Conservation (phyloP, 2,329 filamentous ascomycete species). For the Cladosporium colombiae region DNA sequence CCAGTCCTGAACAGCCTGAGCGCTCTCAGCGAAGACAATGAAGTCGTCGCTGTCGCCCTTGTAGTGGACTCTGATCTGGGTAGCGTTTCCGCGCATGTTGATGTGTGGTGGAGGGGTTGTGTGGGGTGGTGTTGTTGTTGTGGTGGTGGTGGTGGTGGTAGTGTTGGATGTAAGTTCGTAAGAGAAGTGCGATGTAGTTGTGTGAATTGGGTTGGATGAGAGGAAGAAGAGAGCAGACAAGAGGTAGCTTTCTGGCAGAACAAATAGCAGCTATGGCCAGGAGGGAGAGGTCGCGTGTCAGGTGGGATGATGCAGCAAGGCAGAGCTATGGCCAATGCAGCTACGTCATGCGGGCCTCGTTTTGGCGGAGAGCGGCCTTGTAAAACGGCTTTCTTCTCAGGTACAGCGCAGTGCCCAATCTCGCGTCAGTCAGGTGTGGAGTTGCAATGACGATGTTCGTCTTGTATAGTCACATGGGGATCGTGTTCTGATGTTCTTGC, state of each 20-base stretch:
- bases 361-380: neutral
- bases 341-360: slow-evolving; percentile 9
- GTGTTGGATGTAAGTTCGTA: neutral
- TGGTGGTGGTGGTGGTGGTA: neutral
- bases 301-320: slow-evolving; percentile 20
- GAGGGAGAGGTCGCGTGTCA: slow-evolving; percentile 15
- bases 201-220: slow-evolving; percentile 11
- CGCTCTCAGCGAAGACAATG: slow-evolving; percentile 64
- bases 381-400: slow-evolving; percentile 13
- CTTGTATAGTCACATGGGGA: neutral
- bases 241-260: slow-evolving; percentile 14
- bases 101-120: slow-evolving; percentile 33
- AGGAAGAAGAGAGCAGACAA: slow-evolving; percentile 1
- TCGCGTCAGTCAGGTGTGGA: slow-evolving; percentile 1
- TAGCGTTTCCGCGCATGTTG: slow-evolving; percentile 63
- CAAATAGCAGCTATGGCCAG: slow-evolving; percentile 17
- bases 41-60: slow-evolving; percentile 73
- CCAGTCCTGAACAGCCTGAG: slow-evolving; percentile 75
- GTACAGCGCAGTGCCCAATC: neutral
- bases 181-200: neutral
- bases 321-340: slow-evolving; percentile 9
- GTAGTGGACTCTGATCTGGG: slow-evolving; percentile 79
- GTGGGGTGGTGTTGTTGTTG: slow-evolving; percentile 39
- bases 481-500: slow-evolving; percentile 1
- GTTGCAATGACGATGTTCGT: slow-evolving; percentile 10